Conservation (phyloP, 768 basidiomycete species). For the Lentinula edodes region DNA sequence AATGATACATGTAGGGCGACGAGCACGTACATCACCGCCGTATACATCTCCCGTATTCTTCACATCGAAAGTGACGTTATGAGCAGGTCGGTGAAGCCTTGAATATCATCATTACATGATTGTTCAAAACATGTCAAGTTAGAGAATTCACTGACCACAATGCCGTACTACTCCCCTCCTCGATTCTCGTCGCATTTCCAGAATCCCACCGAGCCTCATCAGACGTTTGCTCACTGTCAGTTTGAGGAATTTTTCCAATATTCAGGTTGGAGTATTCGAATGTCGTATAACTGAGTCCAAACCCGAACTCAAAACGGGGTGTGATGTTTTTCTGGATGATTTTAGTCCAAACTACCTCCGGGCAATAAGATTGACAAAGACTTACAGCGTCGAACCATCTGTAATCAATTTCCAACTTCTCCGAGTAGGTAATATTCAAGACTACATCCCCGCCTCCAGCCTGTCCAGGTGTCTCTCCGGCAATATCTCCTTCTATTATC, state of each 20-base stretch:
- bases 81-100: slow-evolving; percentile 65
- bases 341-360: slow-evolving; percentile 9
- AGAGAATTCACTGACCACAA: slow-evolving; percentile 37
- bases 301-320: slow-evolving; percentile 88
- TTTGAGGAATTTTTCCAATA: slow-evolving; percentile 34
- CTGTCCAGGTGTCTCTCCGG: slow-evolving; percentile 3
- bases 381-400: slow-evolving; percentile 63
- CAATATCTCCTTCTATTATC: slow-evolving; percentile 30
- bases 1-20: neutral
- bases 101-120: neutral
- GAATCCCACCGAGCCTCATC: slow-evolving; percentile 49
- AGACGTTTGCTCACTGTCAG: slow-evolving; percentile 31
- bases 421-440: slow-evolving; percentile 52
- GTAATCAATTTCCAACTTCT: slow-evolving; percentile 68
- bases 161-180: slow-evolving; percentile 54
- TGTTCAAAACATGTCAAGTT: neutral
- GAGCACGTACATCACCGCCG: slow-evolving; percentile 51
- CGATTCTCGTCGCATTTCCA: slow-evolving; percentile 49
- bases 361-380: slow-evolving; percentile 11
- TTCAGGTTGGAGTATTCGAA: slow-evolving; percentile 66
- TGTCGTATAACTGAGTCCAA: slow-evolving; percentile 79
- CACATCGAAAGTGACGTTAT: slow-evolving; percentile 57
- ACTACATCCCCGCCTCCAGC: slow-evolving; percentile 20
- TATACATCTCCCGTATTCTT: slow-evolving; percentile 54
- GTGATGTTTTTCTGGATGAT: slow-evolving; percentile 49